A percentile compares a stretch with the other conserved stretches of the same genome.
These are phyloP conservation scores for Lasiosphaeria ovina DNA, from an alignment of 495 filamentous ascomycete genomes.

Conservation along the genomic window DNA sequence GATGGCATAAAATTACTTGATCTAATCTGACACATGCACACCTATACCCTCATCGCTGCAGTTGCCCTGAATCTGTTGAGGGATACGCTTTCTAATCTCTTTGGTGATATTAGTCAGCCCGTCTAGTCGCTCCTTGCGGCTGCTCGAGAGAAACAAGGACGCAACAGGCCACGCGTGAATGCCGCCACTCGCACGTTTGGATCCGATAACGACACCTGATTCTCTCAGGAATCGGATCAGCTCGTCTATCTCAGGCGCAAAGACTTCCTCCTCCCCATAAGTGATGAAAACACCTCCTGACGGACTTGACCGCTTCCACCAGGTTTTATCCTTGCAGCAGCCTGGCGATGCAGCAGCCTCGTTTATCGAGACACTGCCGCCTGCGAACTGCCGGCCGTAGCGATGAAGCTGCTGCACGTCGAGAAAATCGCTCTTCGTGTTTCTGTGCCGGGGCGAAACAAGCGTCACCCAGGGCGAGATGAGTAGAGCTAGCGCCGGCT, in stretches of 20 bases:
- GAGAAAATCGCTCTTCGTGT: slow-evolving; percentile 63
- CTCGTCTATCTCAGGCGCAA: slow-evolving; percentile 59
- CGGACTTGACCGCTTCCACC: slow-evolving; percentile 63
- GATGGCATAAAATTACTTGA: slow-evolving; percentile 50
- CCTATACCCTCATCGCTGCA: not conserved
- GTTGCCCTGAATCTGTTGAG: slow-evolving; percentile 16
- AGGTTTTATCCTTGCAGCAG: slow-evolving; percentile 56
- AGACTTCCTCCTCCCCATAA: slow-evolving; percentile 70
- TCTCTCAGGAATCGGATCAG: slow-evolving; percentile 49
- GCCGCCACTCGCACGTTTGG: slow-evolving; percentile 54
- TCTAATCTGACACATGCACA: slow-evolving; percentile 49
- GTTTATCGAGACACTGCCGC: slow-evolving; percentile 39
- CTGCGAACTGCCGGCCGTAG: slow-evolving; percentile 66
- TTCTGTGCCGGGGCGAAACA: slow-evolving; percentile 51
- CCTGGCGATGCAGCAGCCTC: slow-evolving; percentile 67
- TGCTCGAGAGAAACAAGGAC: slow-evolving; percentile 61
- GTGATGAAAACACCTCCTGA: slow-evolving; percentile 57
- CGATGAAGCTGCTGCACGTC: slow-evolving; percentile 51
- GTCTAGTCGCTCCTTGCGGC: slow-evolving; percentile 51
- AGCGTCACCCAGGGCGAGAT: slow-evolving; percentile 64
- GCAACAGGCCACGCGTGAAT: slow-evolving; percentile 82
- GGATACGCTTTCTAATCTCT: slow-evolving; percentile 42
- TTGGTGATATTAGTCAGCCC: slow-evolving; percentile 57
- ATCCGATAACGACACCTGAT: slow-evolving; percentile 46
- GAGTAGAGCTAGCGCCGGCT: slow-evolving; percentile 51